Evolutionary conservation across 495 filamentous ascomycete genomes (phyloP), one percentile per base, ranked within the genome.

Genomic region (Xylaria palmicola): DNA sequence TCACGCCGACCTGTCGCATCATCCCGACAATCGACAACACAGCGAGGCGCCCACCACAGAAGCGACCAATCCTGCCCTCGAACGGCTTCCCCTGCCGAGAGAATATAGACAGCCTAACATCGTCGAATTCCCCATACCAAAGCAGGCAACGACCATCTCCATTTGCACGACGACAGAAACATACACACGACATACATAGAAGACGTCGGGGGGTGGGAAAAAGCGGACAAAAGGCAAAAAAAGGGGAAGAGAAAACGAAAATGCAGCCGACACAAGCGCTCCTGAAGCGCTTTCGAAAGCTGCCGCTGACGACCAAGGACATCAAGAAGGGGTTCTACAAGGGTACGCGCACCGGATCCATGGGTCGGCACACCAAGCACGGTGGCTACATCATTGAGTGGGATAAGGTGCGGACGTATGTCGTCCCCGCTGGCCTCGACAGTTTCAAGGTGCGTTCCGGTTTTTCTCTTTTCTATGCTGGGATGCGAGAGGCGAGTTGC

Each of bases 271-370:
- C 93, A 19, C 76, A 85, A 58, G 71, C 82, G 36, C 87, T 96
- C 72, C 81, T 84, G 65, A 79, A 80, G 72, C 81, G 81, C 48
- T 82, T 75, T 65, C 86, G 89, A 69, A 86, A 88, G 53, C 78
- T 90, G 43, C 78, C 80, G 19, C 81, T 98, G 56, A 97, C 90
- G 4, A 98, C 94, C 62, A 98, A 98, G 77, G 85, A 90, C 72
- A 86, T 90, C 77, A 89, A 88, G 71, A 91, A 92, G 72, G 94
- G 91, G 50, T 98, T 87, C 84, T 98, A 98, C 85, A 98, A 98
- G 80, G 95, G 95, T 70, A 97, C 85, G 60, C 82, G 93, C 22
- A 85, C 90, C 0, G 95, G 95, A 12, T 84, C 87, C 37, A 90
- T 93, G 86, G 94, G 94, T 63, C 73, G 79, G 32, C 93, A 96